Evolutionary conservation across 257 asterid species (phyloP).

Genomic region (Nicotiana benthamiana): DNA sequence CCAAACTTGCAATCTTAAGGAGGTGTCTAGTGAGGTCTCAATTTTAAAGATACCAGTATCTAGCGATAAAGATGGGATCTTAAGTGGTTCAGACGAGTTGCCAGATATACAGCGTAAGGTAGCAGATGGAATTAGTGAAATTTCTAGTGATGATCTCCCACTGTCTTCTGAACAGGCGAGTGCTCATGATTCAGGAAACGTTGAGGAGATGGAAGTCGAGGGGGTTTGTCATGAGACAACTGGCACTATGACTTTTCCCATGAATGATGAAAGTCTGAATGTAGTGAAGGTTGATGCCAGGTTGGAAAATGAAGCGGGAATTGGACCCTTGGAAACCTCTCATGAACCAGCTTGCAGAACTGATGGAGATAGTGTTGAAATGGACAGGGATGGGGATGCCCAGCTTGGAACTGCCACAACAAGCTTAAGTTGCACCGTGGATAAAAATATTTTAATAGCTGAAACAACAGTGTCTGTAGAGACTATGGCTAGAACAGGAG

Average conservation of each 20-base stretch:
- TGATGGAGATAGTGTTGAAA: slow-evolving; percentile 21
- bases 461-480: slow-evolving; percentile 13
- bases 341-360: slow-evolving; percentile 12
- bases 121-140: slow-evolving; percentile 6
- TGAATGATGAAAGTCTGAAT: slow-evolving; percentile 14
- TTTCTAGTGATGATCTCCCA: slow-evolving; percentile 18
- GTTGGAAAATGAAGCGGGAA: slow-evolving; percentile 15
- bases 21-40: slow-evolving; percentile 13
- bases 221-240: slow-evolving; percentile 10
- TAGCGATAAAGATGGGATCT: slow-evolving; percentile 17
- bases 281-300: slow-evolving; percentile 14
- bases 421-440: slow-evolving; percentile 12
- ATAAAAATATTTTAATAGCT: slow-evolving; percentile 16
- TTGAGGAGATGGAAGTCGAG: slow-evolving; percentile 33
- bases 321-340: slow-evolving; percentile 13
- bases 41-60: slow-evolving; percentile 19
- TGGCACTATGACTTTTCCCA: slow-evolving; percentile 16
- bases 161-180: slow-evolving; percentile 20
- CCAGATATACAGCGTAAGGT: slow-evolving; percentile 12
- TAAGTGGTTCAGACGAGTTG: slow-evolving; percentile 13
- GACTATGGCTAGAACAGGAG: not conserved
- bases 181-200: slow-evolving; percentile 30
- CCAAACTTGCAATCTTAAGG: slow-evolving; percentile 14
- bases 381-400: slow-evolving; percentile 6
- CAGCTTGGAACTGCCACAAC: not conserved